Evolutionary conservation across 176 grass and related monocot species (phyloP).

Genomic region (Tillandsia leiboldiana): DNA sequence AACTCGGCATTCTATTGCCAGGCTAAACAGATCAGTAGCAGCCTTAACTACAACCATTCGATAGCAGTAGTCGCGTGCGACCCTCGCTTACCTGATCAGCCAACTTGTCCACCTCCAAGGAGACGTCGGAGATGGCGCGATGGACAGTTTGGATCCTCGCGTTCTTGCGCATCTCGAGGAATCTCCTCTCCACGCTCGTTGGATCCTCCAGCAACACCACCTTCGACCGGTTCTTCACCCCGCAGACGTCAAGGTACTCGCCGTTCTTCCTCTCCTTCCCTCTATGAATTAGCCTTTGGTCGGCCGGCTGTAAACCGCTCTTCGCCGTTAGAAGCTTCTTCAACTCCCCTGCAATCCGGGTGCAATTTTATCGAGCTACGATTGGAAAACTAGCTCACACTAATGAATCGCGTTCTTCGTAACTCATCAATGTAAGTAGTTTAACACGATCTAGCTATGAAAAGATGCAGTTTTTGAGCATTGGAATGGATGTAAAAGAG

Average conservation of each 20-base stretch:
- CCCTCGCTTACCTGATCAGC: conserved; percentile 51
- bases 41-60: too few relatives aligned
- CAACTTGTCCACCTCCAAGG: conserved; percentile 80
- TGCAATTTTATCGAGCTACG: background rate
- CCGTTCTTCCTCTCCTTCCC: conserved; percentile 47
- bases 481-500: too few relatives aligned
- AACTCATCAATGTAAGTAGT: background rate
- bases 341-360: conserved; percentile 46
- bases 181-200: conserved; percentile 55
- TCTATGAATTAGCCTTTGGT: conserved; percentile 66
- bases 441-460: background rate
- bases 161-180: conserved; percentile 58
- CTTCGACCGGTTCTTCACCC: conserved; percentile 90
- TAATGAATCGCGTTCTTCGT: background rate
- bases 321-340: conserved; percentile 69
- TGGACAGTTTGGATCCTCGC: conserved; percentile 59
- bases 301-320: conserved; percentile 63
- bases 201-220: conserved; percentile 60
- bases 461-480: too few relatives aligned
- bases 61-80: background rate
- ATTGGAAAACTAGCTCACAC: background rate
- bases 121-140: conserved; percentile 53
- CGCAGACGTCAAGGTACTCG: conserved; percentile 61
- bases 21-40: too few relatives aligned
- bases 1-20: too few relatives aligned